A percentile compares a stretch with the other conserved stretches of the same genome.
Conservation (phyloP, 2,329 filamentous ascomycete species). For the Fusarium sp. region DNA sequence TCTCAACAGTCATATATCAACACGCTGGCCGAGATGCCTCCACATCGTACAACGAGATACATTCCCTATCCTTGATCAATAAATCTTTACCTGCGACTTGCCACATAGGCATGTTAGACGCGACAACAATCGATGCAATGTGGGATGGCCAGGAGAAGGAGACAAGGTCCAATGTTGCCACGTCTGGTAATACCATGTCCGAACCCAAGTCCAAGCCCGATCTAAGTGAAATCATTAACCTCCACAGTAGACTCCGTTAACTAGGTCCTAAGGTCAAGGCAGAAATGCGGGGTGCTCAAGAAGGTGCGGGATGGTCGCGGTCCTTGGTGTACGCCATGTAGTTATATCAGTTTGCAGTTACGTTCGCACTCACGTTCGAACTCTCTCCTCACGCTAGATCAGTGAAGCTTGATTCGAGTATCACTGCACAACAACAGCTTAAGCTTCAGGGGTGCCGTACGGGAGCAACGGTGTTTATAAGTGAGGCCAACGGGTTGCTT, state of each 20-base stretch:
- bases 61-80: background rate
- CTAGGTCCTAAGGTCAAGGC: rapidly evolving
- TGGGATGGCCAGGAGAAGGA: background rate
- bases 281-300: background rate
- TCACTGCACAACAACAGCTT: rapidly evolving
- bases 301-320: background rate
- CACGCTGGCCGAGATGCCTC: background rate
- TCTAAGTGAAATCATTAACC: background rate
- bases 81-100: background rate
- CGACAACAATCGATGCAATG: background rate
- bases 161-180: too few relatives aligned
- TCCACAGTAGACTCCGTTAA: background rate
- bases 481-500: background rate
- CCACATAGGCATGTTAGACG: background rate
- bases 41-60: background rate
- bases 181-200: rapidly evolving
- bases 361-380: too few relatives aligned
- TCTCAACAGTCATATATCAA: background rate
- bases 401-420: background rate
- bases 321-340: background rate
- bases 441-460: rapidly evolving
- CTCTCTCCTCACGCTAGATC: too few relatives aligned
- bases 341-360: background rate
- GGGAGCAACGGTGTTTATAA: rapidly evolving
- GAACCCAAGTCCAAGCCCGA: background rate